Evolutionary conservation across 345 rosid species (phyloP).

Genomic region (Laguncularia racemosa): DNA sequence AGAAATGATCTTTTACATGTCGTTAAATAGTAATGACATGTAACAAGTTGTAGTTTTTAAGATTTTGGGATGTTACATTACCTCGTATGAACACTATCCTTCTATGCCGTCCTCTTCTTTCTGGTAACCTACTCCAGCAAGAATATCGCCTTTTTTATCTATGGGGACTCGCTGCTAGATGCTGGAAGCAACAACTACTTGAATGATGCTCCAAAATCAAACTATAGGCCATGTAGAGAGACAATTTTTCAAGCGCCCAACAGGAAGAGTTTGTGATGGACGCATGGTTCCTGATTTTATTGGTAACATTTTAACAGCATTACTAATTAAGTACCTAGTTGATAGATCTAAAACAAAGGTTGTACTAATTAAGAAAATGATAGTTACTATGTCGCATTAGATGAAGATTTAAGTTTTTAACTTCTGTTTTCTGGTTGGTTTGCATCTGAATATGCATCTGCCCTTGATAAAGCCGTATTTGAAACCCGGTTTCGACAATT

Average conservation of each 20-base stretch:
- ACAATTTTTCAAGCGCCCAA: conserved; percentile 14
- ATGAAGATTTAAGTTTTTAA: no score
- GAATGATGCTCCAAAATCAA: neutral
- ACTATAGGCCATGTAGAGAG: conserved; percentile 4
- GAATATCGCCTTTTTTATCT: conserved; percentile 9
- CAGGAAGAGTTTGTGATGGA: conserved; percentile 11
- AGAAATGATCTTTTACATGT: no score
- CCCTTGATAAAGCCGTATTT: conserved; percentile 10
- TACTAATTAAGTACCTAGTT: no score
- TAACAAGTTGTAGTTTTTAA: no score
- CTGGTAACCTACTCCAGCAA: neutral
- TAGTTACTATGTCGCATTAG: no score
- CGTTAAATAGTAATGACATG: no score
- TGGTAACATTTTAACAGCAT: conserved; percentile 3
- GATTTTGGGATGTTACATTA: no score
- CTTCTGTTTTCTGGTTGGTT: no score
- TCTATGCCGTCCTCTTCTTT: conserved; percentile 1
- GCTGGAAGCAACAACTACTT: conserved; percentile 9
- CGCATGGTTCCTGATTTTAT: conserved; percentile 16
- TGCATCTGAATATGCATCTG: conserved; percentile 15
- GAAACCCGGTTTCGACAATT: conserved; percentile 5
- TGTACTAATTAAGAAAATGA: no score
- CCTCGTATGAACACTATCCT: neutral
- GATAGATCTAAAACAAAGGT: no score
- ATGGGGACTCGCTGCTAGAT: conserved; percentile 15